Evolutionary conservation across 371 early-diverging fungal species (phyloP).

Genomic region (Apophysomyces elegans): DNA sequence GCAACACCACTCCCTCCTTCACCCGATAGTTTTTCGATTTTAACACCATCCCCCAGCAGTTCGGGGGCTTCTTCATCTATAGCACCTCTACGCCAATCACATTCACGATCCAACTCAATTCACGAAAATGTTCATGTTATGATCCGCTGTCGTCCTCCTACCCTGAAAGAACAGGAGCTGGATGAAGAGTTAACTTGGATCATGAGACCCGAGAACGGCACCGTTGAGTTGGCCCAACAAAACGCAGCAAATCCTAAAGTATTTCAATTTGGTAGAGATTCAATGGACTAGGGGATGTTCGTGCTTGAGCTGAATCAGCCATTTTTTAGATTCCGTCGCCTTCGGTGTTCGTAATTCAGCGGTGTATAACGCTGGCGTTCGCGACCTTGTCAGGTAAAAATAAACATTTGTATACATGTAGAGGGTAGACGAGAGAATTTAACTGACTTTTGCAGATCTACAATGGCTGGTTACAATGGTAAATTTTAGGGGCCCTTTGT

Average conservation of each 20-base stretch:
- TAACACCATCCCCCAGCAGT: not conserved
- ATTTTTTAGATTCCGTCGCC: slow-evolving; percentile 14
- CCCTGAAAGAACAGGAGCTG: slow-evolving; percentile 24
- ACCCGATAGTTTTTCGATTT: not conserved
- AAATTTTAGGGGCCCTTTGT: not conserved
- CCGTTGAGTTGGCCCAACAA: slow-evolving; percentile 7
- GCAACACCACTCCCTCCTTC: slow-evolving; percentile 5
- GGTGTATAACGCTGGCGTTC: slow-evolving; percentile 35
- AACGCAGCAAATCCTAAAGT: not conserved
- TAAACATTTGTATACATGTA: not conserved
- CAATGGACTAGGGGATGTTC: not conserved
- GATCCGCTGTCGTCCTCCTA: slow-evolving; percentile 45
- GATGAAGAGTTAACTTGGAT: slow-evolving; percentile 31
- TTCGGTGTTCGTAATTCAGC: slow-evolving; percentile 29
- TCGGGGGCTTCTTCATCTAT: not conserved
- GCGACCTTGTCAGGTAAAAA: slow-evolving; percentile 39
- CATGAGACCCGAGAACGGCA: slow-evolving; percentile 22
- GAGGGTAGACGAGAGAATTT: not conserved
- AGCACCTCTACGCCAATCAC: not conserved
- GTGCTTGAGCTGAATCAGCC: not conserved
- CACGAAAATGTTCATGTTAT: slow-evolving; percentile 47
- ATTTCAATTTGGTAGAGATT: slow-evolving; percentile 22
- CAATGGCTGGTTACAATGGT: slow-evolving; percentile 30
- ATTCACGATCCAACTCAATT: not conserved
- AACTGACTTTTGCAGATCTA: slow-evolving; percentile 6